A percentile compares a stretch with the other conserved stretches of the same genome.
Evolutionary conservation across 2,329 filamentous ascomycete species (phyloP).

Genomic region (Byssoonygena ceratinophila): DNA sequence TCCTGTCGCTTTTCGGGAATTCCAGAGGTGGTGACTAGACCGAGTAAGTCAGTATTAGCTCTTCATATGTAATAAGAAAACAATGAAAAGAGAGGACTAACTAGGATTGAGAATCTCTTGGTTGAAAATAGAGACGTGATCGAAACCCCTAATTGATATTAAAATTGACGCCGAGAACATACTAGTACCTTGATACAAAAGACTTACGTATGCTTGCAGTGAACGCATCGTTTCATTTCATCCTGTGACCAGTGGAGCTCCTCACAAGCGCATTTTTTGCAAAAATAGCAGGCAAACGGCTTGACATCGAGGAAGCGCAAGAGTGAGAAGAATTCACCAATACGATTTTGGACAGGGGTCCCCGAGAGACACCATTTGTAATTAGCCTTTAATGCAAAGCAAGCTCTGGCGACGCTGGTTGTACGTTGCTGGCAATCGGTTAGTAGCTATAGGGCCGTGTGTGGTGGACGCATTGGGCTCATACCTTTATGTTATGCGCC

Average conservation of each 20-base stretch:
- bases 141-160: constrained; percentile 41
- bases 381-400: constrained; percentile 74
- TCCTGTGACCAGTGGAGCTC: constrained; percentile 74
- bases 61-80: no score
- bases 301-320: constrained; percentile 80
- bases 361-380: constrained; percentile 96
- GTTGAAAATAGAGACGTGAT: constrained; percentile 76
- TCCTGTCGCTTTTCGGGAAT: constrained; percentile 46
- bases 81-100: constrained; percentile 19
- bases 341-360: constrained; percentile 91
- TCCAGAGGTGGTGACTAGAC: constrained; percentile 46
- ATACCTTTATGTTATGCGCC: constrained; percentile 80
- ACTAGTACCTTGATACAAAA: not conserved
- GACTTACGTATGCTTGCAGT: constrained; percentile 50
- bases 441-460: not conserved
- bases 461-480: not conserved
- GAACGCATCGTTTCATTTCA: constrained; percentile 57
- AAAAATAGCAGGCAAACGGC: constrained; percentile 89
- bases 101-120: constrained; percentile 83
- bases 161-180: constrained; percentile 9
- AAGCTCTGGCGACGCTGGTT: constrained; percentile 87
- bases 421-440: constrained; percentile 44
- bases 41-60: not conserved
- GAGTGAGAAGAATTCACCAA: constrained; percentile 92
- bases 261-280: constrained; percentile 73